Percentiles rank a stretch among this genome's conserved stretches.
phyloP scores from a whole-genome alignment of 2,329 filamentous ascomycete genomes.

The Penicillium hordei region DNA sequence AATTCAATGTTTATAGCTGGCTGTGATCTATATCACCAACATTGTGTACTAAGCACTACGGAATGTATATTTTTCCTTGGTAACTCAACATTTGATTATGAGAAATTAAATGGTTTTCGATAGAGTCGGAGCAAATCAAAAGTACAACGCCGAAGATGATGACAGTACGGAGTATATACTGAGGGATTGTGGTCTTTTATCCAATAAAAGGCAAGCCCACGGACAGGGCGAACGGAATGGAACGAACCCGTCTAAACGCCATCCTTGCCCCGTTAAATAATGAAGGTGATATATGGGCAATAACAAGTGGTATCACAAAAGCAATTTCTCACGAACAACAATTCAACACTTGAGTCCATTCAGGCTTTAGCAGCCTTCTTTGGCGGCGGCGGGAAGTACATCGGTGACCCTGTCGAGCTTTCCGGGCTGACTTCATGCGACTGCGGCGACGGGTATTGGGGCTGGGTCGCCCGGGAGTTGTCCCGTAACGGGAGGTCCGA shows the following conservation, averaged over 20 bases:
- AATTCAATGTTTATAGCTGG: conserved; percentile 1
- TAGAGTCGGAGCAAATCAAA: not conserved
- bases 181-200: not conserved
- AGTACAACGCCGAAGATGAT: conserved; percentile 4
- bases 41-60: not conserved
- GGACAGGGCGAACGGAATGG: not conserved
- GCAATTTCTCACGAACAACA: not conserved
- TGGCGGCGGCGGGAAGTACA: conserved; percentile 48
- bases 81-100: not conserved
- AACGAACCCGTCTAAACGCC: not conserved
- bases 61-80: not conserved
- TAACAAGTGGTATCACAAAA: conserved; percentile 11
- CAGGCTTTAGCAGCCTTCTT: conserved; percentile 38
- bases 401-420: conserved; percentile 18
- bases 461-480: conserved; percentile 27
- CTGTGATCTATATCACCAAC: not conserved
- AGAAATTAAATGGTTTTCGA: not conserved
- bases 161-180: conserved; percentile 1
- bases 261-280: conserved; percentile 1
- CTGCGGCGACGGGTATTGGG: conserved; percentile 23
- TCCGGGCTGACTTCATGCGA: conserved; percentile 18
- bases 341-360: not conserved
- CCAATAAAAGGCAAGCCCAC: not conserved
- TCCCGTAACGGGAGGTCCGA: conserved; percentile 44
- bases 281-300: conserved; percentile 7